Evolutionary conservation across 306 rosid genomes (phyloP), one percentile per base, ranked within the genome.

Genomic region (Prunus mongolica): DNA sequence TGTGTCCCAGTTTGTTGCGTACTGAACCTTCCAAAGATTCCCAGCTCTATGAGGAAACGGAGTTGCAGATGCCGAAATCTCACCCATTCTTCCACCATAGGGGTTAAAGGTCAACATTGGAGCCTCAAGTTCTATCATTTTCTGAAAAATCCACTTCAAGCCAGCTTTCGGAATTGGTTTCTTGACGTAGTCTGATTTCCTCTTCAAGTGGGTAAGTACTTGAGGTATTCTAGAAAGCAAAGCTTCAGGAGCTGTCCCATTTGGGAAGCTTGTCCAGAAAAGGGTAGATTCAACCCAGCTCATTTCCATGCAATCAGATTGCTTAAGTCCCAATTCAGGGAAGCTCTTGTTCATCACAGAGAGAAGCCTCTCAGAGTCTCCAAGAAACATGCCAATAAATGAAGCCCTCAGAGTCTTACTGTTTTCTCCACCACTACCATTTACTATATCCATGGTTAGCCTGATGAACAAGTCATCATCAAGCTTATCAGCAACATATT

Each of bases 401-500:
- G 82, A 14, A 15, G 85, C 82, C 19, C 83, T 74, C 1, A 70
- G 78, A 3, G 84, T 76, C 32, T 80, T 84, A 2, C 16, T 54
- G 19, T 64, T 58, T 2, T 30, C 68, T 32, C 65, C 30, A 2
- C 69, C 51, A 19, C 19, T 41, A 54, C 12, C 38, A 24, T 56
- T 84, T 8, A 74, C 72, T 16, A 74, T 72, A 28, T 77, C 80
- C 65, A 74, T 45, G 32, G 64, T 70, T 16, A 84, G 82, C 78
- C 88, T 74, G 10, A 84, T 65, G 83, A 84, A 84, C 14, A 84
- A 69, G 25, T 74, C 78, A 7, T 74, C n/a, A 52, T 84, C 83
- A 12, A 84, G 51, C 68, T 84, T 81, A 54, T 78, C 63, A 1
- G 83, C 85, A 6, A 81, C 83, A 9, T 77, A 63, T 44, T 78